Evolutionary conservation across 1,284 basidiomycete species (phyloP).

Genomic region (Leccinum colubrinum): DNA sequence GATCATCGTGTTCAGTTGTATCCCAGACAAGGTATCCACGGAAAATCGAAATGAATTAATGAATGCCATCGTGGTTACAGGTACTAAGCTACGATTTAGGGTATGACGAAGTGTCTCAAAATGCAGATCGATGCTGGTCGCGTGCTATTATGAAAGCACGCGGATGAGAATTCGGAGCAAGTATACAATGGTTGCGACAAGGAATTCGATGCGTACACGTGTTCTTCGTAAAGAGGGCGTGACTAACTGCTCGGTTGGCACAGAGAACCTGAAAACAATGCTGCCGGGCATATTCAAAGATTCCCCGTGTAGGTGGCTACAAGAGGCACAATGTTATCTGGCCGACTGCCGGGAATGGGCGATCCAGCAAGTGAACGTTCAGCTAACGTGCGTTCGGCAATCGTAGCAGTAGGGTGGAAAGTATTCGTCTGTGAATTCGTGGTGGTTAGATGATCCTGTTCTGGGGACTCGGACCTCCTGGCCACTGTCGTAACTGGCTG

Average conservation of each 20-base stretch:
- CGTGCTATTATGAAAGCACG: not conserved
- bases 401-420: slow-evolving; percentile 46
- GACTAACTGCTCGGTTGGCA: not conserved
- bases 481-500: slow-evolving; percentile 55
- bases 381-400: slow-evolving; percentile 48
- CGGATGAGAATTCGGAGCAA: slow-evolving; percentile 3
- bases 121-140: not conserved
- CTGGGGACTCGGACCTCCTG: slow-evolving; percentile 39
- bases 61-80: not conserved
- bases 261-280: not conserved
- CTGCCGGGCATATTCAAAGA: slow-evolving; percentile 11
- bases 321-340: slow-evolving; percentile 28
- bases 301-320: slow-evolving; percentile 26
- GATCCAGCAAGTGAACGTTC: slow-evolving; percentile 64
- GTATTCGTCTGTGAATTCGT: slow-evolving; percentile 43
- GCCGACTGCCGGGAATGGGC: slow-evolving; percentile 34
- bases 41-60: slow-evolving; percentile 3
- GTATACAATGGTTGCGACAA: slow-evolving; percentile 6
- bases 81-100: slow-evolving; percentile 13
- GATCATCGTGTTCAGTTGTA: too few relatives aligned
- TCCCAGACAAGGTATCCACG: not conserved
- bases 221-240: slow-evolving; percentile 1
- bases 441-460: slow-evolving; percentile 33
- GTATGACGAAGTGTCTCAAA: slow-evolving; percentile 9
- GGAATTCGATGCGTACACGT: slow-evolving; percentile 3